phyloP scores from a whole-genome alignment of 2,329 filamentous ascomycete species.

The Penicillium sp. region DNA sequence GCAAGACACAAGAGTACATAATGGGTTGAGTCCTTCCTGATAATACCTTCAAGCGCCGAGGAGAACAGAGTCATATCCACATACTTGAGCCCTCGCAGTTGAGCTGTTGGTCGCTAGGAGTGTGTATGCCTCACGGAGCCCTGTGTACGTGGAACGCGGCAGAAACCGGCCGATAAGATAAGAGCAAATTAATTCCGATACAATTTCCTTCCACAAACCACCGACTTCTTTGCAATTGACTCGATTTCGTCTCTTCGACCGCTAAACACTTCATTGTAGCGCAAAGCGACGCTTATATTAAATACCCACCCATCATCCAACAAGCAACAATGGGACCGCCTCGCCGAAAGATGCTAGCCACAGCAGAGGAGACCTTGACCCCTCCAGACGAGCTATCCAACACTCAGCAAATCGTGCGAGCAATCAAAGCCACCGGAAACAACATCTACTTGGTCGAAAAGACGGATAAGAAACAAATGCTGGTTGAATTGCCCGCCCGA shows the following conservation, averaged over 20 bases:
- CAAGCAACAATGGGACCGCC: conserved; percentile 61
- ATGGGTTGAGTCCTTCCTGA: too few relatives aligned
- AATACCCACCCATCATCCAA: not conserved
- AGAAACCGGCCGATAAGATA: conserved; percentile 20
- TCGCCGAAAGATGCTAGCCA: conserved; percentile 73
- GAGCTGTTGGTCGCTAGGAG: too few relatives aligned
- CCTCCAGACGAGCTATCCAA: conserved; percentile 53
- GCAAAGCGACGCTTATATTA: too few relatives aligned
- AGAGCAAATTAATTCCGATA: conserved; percentile 15
- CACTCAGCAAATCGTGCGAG: conserved; percentile 66
- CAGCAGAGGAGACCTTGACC: conserved; percentile 66
- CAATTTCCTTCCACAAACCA: not conserved
- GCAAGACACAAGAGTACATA: too few relatives aligned
- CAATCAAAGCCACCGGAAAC: conserved; percentile 81
- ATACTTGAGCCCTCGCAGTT: too few relatives aligned
- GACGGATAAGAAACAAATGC: conserved; percentile 60
- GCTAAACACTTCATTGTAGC: not conserved
- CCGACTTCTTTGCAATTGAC: not conserved
- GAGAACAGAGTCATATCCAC: too few relatives aligned
- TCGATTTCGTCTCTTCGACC: too few relatives aligned
- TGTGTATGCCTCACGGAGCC: too few relatives aligned
- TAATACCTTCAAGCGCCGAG: too few relatives aligned
- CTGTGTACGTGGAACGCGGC: not conserved
- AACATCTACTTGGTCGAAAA: conserved; percentile 78
- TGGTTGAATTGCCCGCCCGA: conserved; percentile 76